phyloP scores from a whole-genome alignment of 2,329 filamentous ascomycete genomes.

The Alternaria infectoria region DNA sequence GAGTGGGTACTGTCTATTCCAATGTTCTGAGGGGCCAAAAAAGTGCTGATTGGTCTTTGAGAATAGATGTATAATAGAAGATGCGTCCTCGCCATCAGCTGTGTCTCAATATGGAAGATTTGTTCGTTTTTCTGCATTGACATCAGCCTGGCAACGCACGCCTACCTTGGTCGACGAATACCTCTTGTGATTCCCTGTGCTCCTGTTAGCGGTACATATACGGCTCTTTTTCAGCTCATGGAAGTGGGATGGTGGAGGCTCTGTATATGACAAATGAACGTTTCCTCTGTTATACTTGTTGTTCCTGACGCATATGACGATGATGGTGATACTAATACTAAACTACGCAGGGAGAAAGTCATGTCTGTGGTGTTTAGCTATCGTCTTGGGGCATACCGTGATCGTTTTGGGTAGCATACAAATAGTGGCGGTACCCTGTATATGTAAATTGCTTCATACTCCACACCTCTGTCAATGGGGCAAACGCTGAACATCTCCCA shows the following conservation, averaged over 20 bases:
- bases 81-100: slow-evolving; percentile 49
- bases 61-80: slow-evolving; percentile 51
- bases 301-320: background rate
- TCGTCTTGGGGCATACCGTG: background rate
- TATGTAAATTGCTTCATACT: background rate
- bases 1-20: slow-evolving; percentile 48
- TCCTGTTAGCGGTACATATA: slow-evolving; percentile 36
- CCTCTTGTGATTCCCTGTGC: slow-evolving; percentile 31
- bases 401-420: accelerated
- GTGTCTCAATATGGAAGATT: slow-evolving; percentile 49
- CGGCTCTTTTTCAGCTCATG: slow-evolving; percentile 23
- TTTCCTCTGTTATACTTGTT: slow-evolving; percentile 8
- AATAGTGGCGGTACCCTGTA: background rate
- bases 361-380: background rate
- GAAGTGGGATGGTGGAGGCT: slow-evolving; percentile 6
- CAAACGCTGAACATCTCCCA: background rate
- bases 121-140: slow-evolving; percentile 33
- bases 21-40: slow-evolving; percentile 44
- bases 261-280: slow-evolving; percentile 16
- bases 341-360: background rate
- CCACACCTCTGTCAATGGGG: background rate
- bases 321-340: background rate
- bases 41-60: slow-evolving; percentile 48
- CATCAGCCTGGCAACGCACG: slow-evolving; percentile 13
- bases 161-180: slow-evolving; percentile 7